phyloP scores from a whole-genome alignment of 225 moss, liverwort and hornwort genomes.

The Polytrichum formosum region DNA sequence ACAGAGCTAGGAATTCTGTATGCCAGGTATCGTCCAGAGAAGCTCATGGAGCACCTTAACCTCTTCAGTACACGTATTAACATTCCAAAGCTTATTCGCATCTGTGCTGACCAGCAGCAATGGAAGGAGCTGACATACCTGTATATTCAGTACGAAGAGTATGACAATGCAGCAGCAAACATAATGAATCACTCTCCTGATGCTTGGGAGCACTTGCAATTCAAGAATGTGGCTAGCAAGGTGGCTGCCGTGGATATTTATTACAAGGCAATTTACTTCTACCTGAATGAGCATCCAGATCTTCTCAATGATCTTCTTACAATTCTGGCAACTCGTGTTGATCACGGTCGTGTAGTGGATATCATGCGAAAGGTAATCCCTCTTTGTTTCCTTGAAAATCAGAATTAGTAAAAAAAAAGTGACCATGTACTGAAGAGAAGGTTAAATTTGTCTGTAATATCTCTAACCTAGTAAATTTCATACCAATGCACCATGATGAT shows the following conservation, averaged over 20 bases:
- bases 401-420: too few relatives aligned
- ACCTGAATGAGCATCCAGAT: slow-evolving; percentile 92
- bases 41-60: slow-evolving; percentile 99
- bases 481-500: too few relatives aligned
- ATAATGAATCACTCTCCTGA: slow-evolving; percentile 99
- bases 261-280: slow-evolving; percentile 93
- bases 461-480: too few relatives aligned
- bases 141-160: slow-evolving; percentile 99
- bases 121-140: slow-evolving; percentile 98
- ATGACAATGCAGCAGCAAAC: slow-evolving; percentile 92
- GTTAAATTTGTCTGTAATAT: too few relatives aligned
- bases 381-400: not conserved
- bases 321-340: slow-evolving; percentile 86
- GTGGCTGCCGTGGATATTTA: slow-evolving; percentile 96
- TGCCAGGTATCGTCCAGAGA: slow-evolving; percentile 93
- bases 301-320: slow-evolving; percentile 94
- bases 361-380: slow-evolving; percentile 83
- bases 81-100: slow-evolving; percentile 95
- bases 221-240: slow-evolving; percentile 97
- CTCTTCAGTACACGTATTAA: slow-evolving; percentile 92
- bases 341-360: slow-evolving; percentile 93
- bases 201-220: slow-evolving; percentile 99
- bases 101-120: slow-evolving; percentile 98
- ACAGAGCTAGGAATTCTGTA: slow-evolving; percentile 96
- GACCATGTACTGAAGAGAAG: too few relatives aligned